phyloP scores from a whole-genome alignment of 345 rosid genomes.

The Camelina hispida region DNA sequence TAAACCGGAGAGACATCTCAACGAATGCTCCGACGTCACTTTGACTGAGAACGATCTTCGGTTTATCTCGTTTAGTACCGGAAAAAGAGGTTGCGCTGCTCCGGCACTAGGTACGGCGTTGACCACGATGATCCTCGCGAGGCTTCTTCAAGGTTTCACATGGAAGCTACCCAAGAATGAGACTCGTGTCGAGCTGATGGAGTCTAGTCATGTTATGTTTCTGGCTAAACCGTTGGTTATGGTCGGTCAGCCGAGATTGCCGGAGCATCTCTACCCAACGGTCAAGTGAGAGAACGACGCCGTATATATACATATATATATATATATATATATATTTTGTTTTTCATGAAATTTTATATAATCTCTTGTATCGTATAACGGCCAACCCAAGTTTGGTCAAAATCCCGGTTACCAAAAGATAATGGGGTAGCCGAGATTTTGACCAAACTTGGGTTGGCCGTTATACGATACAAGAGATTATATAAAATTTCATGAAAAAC shows the following conservation, averaged over 20 bases:
- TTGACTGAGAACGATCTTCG: constrained; percentile 52
- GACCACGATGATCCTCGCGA: constrained; percentile 55
- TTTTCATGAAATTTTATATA: neutral
- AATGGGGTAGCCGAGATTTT: constrained; percentile 39
- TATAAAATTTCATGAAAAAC: too few species aligned
- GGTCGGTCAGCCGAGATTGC: constrained; percentile 46
- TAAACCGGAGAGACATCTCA: constrained; percentile 50
- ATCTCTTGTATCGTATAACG: neutral
- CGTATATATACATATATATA: constrained; percentile 7
- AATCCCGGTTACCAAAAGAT: constrained; percentile 40
- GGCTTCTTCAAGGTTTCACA: constrained; percentile 57
- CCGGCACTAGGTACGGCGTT: constrained; percentile 50
- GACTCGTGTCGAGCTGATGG: constrained; percentile 44
- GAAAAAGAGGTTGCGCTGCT: constrained; percentile 53
- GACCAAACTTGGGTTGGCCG: constrained; percentile 36
- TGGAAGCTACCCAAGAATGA: constrained; percentile 45
- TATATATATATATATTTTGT: too few species aligned
- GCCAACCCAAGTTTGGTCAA: constrained; percentile 26
- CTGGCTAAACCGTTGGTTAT: constrained; percentile 49
- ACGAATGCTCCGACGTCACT: constrained; percentile 46
- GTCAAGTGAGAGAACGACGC: constrained; percentile 31
- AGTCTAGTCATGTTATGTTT: constrained; percentile 45
- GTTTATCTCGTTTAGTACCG: constrained; percentile 60
- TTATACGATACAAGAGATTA: too few species aligned
- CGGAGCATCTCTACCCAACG: constrained; percentile 49